phyloP scores from a whole-genome alignment of 2,329 filamentous ascomycete species.

The Fusarium nisikadoi region DNA sequence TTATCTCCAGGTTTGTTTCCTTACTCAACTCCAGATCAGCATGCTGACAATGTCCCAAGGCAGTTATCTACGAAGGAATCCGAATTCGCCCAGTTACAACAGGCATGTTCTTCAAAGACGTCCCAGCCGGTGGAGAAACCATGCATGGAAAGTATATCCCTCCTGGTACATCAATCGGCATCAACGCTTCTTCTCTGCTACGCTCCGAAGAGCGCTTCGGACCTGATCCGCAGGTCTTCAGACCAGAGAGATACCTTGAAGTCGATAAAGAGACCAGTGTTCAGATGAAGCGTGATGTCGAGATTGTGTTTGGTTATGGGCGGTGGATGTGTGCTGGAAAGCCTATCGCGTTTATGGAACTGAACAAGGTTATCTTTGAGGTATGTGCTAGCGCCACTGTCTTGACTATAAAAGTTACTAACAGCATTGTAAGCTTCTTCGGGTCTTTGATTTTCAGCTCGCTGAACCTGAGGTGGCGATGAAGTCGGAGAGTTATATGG shows the following conservation, averaged over 20 bases:
- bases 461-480: neutral
- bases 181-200: neutral
- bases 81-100: neutral
- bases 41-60: neutral
- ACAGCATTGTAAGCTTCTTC: neutral
- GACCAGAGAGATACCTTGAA: neutral
- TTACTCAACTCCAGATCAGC: accelerated
- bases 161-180: neutral
- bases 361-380: slow-evolving; percentile 1
- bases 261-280: neutral
- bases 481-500: neutral
- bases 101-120: neutral
- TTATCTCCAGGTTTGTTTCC: neutral
- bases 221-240: neutral
- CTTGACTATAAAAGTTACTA: accelerated
- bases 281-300: neutral
- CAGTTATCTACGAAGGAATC: neutral
- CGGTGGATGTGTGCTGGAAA: slow-evolving; percentile 3
- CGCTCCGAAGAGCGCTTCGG: neutral
- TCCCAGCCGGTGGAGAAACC: neutral
- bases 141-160: neutral
- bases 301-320: slow-evolving; percentile 1
- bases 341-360: neutral
- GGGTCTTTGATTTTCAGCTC: neutral
- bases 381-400: accelerated